Evolutionary conservation across 106 monocot genomes (phyloP), one percentile per base, ranked within the genome.

Genomic region (Dioscorea alata): DNA sequence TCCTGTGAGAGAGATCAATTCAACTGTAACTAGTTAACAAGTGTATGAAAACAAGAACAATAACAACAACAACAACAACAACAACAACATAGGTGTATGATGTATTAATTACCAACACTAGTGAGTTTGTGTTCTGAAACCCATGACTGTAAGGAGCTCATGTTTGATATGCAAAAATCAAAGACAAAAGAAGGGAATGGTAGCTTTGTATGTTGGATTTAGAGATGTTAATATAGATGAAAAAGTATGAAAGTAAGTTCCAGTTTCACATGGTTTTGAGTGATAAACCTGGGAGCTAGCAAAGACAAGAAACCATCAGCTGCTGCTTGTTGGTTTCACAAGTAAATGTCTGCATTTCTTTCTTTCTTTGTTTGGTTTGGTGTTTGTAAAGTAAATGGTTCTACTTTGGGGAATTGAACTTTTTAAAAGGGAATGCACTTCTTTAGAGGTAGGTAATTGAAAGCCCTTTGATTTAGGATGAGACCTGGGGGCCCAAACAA

Each of bases 41-140:
- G 42, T 42, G 42, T 10, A n/a, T 20, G 13, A n/a, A 28, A 18
- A 12, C 17, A 32, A 51, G 8, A 49, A 2, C 22, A 5, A 49
- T 28, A 28, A 28, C 28, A 16, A 12, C 17, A 32, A 51, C 17
- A 49, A 2, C 22, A 5, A 49, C 3, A 28, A 28, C 28, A 16
- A 12, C 4, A 4, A 23, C 0, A 5, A 23, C 6, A 71, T 8
- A n/a, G 21, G 17, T 22, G 20, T 21, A n/a, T 48, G 13, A 48
- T 67, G 10, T 42, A 42, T 42, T 42, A 5, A 42, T 57, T 73
- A 82, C 86, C 83, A 28, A 86, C 70, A 62, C 76, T 83, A 12
- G 80, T 28, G 34, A 87, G 83, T 77, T 83, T 87, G 83, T 87
- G 87, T 58, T 87, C 87, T n/a, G 80, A 80, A 20, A 87, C 75